These are phyloP conservation scores for Verticillium zaregamsianum DNA, from an alignment of 2,329 filamentous ascomycete genomes.

Conservation along the genomic window DNA sequence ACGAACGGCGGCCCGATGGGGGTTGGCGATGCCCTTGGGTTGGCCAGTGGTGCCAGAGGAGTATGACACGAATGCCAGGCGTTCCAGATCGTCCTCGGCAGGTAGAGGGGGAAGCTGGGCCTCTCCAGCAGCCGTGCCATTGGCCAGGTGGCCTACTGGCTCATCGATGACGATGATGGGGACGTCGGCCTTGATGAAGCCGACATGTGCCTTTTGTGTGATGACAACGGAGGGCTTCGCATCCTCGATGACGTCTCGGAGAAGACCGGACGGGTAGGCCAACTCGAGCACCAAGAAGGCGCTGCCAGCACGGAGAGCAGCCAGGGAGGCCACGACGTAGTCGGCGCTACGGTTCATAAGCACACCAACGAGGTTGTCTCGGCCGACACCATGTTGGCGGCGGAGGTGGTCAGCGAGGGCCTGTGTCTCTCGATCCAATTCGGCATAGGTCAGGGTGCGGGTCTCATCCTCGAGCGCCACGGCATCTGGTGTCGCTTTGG, in stretches of 20 bases:
- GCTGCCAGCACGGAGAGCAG: slow-evolving; percentile 72
- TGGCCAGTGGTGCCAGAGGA: slow-evolving; percentile 74
- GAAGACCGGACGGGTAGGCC: slow-evolving; percentile 69
- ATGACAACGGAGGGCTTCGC: slow-evolving; percentile 67
- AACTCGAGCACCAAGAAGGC: slow-evolving; percentile 78
- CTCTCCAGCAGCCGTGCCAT: slow-evolving; percentile 21
- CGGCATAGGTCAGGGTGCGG: slow-evolving; percentile 64
- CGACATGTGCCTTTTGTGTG: slow-evolving; percentile 60
- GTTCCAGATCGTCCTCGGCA: slow-evolving; percentile 64
- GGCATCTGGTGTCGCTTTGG: slow-evolving; percentile 61
- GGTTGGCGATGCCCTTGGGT: slow-evolving; percentile 80
- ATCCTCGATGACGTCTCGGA: slow-evolving; percentile 75
- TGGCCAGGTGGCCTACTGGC: slow-evolving; percentile 16
- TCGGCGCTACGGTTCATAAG: slow-evolving; percentile 71
- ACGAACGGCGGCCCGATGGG: slow-evolving; percentile 67
- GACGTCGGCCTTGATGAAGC: slow-evolving; percentile 59
- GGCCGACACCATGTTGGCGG: slow-evolving; percentile 62
- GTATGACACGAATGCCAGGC: slow-evolving; percentile 76
- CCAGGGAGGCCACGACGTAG: slow-evolving; percentile 75
- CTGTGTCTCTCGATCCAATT: slow-evolving; percentile 65
- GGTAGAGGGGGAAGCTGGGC: slow-evolving; percentile 47
- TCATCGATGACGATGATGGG: slow-evolving; percentile 64
- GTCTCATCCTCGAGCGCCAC: slow-evolving; percentile 69
- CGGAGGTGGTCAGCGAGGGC: slow-evolving; percentile 62
- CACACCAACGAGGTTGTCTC: slow-evolving; percentile 71